A percentile compares a stretch with the other conserved stretches of the same genome.
phyloP scores from a whole-genome alignment of 257 asterid species.

The Buddleja alternifolia region DNA sequence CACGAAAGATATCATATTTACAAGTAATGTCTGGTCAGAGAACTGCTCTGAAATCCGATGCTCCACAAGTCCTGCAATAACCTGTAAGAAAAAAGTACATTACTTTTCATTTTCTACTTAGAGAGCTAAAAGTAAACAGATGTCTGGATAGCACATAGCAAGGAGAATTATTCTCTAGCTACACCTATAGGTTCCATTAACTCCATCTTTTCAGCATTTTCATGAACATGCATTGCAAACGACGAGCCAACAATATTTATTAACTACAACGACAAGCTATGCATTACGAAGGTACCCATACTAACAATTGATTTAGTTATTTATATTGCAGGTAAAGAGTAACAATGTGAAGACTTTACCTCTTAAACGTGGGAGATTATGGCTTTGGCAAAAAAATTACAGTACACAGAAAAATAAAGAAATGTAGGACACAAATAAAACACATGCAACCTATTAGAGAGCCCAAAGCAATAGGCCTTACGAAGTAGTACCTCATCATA shows the following conservation, averaged over 20 bases:
- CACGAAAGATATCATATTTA: conserved; percentile 72
- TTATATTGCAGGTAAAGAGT: background rate
- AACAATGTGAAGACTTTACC: background rate
- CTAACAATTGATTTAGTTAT: background rate
- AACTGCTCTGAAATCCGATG: conserved; percentile 44
- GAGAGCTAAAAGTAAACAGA: conserved; percentile 1
- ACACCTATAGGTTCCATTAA: conserved; percentile 6
- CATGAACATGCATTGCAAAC: background rate
- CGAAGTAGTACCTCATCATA: background rate
- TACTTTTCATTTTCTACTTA: conserved; percentile 8
- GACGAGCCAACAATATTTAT: background rate
- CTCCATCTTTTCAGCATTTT: background rate
- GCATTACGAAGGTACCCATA: background rate
- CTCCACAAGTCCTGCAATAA: conserved; percentile 87
- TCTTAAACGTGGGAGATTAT: background rate
- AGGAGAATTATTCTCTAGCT: background rate
- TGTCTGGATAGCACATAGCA: background rate
- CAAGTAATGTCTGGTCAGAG: conserved; percentile 31
- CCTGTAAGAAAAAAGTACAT: conserved; percentile 42
- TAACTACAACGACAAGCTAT: background rate
- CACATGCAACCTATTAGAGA: conserved; percentile 3
- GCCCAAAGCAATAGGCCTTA: conserved; percentile 6
- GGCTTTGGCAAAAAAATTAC: background rate
- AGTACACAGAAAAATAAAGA: background rate
- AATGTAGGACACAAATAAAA: background rate